These are phyloP conservation scores for Salix exigua DNA, from an alignment of 345 rosid species.

Conservation along the genomic window DNA sequence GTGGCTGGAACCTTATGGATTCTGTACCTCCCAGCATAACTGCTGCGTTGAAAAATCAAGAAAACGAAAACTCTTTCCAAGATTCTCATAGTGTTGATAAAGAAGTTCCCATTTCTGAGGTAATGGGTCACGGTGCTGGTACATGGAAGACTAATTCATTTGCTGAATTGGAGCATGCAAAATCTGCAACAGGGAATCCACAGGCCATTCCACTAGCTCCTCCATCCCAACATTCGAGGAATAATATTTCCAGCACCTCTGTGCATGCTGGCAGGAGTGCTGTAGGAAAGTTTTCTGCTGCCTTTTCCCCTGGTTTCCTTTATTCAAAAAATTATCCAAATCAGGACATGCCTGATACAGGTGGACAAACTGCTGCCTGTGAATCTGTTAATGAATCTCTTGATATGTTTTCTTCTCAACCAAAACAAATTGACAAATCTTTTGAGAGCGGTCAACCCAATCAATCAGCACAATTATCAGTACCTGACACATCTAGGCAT, in stretches of 20 bases:
- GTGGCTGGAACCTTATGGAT: slow-evolving; percentile 45
- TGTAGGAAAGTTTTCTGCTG: slow-evolving; percentile 29
- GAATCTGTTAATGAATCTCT: slow-evolving; percentile 33
- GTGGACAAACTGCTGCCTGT: slow-evolving; percentile 28
- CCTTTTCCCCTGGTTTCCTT: slow-evolving; percentile 42
- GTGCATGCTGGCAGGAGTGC: slow-evolving; percentile 33
- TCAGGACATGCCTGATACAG: slow-evolving; percentile 35
- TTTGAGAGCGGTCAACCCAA: slow-evolving; percentile 43
- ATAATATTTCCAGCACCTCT: slow-evolving; percentile 25
- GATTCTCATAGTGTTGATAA: slow-evolving; percentile 22
- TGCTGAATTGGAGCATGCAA: slow-evolving; percentile 29
- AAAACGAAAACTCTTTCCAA: slow-evolving; percentile 32
- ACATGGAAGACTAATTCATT: slow-evolving; percentile 35
- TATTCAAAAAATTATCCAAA: slow-evolving; percentile 43
- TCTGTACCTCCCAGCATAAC: slow-evolving; percentile 24
- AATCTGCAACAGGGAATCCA: slow-evolving; percentile 34
- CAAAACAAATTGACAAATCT: slow-evolving; percentile 35
- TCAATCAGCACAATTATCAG: slow-evolving; percentile 33
- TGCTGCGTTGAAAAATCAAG: slow-evolving; percentile 26
- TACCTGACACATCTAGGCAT: slow-evolving; percentile 18
- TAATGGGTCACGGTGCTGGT: slow-evolving; percentile 27
- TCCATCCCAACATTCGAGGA: slow-evolving; percentile 59
- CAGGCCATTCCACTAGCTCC: slow-evolving; percentile 61
- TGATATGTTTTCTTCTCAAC: slow-evolving; percentile 36
- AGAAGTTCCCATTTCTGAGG: slow-evolving; percentile 22